Evolutionary conservation across 306 rosid genomes (phyloP).

Genomic region (Vicia faba): DNA sequence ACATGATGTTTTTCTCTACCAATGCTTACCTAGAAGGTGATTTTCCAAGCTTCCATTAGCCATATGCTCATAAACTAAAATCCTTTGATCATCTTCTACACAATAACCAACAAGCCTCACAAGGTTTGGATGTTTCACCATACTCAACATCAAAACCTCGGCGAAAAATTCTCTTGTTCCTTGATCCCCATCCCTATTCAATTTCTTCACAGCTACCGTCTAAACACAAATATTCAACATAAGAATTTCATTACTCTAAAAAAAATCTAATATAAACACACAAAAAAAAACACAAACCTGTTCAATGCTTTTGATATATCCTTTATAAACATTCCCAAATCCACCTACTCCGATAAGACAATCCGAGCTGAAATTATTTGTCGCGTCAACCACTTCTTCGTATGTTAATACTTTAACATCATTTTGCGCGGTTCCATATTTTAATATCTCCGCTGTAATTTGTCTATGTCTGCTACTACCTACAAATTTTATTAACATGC

Average conservation of each 20-base stretch:
- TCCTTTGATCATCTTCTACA: constrained; percentile 57
- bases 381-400: constrained; percentile 47
- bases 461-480: constrained; percentile 61
- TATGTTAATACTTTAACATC: constrained; percentile 42
- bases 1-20: not conserved
- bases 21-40: constrained; percentile 62
- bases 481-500: constrained; percentile 37
- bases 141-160: constrained; percentile 70
- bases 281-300: constrained; percentile 39
- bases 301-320: constrained; percentile 46
- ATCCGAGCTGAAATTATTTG: constrained; percentile 49
- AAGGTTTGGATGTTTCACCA: constrained; percentile 64
- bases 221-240: constrained; percentile 37
- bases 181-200: constrained; percentile 60
- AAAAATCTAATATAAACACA: not conserved
- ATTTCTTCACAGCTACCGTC: constrained; percentile 69
- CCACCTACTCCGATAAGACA: constrained; percentile 64
- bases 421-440: constrained; percentile 49
- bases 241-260: constrained; percentile 5
- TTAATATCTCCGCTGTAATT: constrained; percentile 48
- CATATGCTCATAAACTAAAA: constrained; percentile 71
- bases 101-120: constrained; percentile 68
- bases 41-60: constrained; percentile 63
- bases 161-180: constrained; percentile 73
- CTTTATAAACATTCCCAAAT: constrained; percentile 65